Evolutionary conservation across 305 asterid genomes (phyloP).

Genomic region (Coffea humblotiana): DNA sequence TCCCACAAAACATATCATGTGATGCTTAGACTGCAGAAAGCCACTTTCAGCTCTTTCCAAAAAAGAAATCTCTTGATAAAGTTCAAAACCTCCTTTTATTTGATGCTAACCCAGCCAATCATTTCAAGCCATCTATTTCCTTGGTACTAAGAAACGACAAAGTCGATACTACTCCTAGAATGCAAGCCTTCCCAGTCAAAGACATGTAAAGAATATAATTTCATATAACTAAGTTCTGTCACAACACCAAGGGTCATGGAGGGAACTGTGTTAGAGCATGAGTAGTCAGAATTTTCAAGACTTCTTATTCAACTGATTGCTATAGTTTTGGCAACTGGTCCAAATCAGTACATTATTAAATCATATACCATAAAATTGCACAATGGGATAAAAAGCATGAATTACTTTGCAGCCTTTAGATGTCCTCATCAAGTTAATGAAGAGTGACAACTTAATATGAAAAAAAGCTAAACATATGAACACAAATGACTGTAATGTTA

Average conservation of each 20-base stretch:
- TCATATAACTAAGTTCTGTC: not conserved
- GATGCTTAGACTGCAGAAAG: not conserved
- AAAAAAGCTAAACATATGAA: not conserved
- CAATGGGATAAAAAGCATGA: not conserved
- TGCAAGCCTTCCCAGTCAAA: not conserved
- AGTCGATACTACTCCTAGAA: not conserved
- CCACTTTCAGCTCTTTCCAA: not conserved
- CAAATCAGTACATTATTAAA: not conserved
- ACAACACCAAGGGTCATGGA: not conserved
- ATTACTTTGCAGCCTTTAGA: not conserved
- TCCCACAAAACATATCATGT: not conserved
- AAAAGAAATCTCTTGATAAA: not conserved
- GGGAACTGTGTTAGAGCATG: not conserved
- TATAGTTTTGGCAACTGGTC: not conserved
- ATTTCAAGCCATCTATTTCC: not conserved
- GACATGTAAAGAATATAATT: not conserved
- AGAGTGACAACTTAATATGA: not conserved
- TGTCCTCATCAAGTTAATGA: not conserved
- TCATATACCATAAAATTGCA: not conserved
- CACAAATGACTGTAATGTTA: not conserved
- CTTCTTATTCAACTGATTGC: not conserved
- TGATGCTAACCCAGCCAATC: not conserved
- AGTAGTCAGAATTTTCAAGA: not conserved
- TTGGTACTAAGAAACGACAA: not conserved
- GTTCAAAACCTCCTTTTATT: not conserved